Percentiles rank a stretch among this genome's conserved stretches.
Conservation (phyloP, 768 basidiomycete species). For the Amanita phalloides region DNA sequence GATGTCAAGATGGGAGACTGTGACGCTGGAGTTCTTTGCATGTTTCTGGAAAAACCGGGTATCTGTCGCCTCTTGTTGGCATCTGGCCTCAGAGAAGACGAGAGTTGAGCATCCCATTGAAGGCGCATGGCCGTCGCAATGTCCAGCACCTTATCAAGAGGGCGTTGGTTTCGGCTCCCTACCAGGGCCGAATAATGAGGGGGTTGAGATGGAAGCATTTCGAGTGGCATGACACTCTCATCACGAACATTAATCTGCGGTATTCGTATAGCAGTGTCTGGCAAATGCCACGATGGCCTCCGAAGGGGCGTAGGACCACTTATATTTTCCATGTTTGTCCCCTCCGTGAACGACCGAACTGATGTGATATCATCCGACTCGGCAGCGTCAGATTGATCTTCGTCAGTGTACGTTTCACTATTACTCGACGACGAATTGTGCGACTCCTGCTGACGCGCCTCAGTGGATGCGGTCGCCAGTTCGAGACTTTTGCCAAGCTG, state of each 20-base stretch:
- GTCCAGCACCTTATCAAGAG: conserved; percentile 23
- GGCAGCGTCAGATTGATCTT: conserved; percentile 50
- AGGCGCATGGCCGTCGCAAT: not conserved
- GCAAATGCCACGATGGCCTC: conserved; percentile 39
- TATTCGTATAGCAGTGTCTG: conserved; percentile 17
- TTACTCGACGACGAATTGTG: conserved; percentile 47
- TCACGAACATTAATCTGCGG: conserved; percentile 21
- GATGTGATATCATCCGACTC: conserved; percentile 67
- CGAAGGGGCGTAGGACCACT: conserved; percentile 21
- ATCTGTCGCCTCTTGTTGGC: conserved; percentile 29
- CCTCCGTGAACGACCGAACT: conserved; percentile 54
- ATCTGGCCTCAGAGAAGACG: conserved; percentile 20
- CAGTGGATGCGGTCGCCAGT: conserved; percentile 55
- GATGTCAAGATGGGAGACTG: conserved; percentile 20
- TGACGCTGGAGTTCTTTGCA: conserved; percentile 20
- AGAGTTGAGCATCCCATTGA: not conserved
- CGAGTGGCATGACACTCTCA: not conserved
- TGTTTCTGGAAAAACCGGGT: conserved; percentile 20
- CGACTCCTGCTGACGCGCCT: conserved; percentile 42
- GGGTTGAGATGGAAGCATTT: not conserved
- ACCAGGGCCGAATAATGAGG: not conserved
- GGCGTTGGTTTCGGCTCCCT: not conserved
- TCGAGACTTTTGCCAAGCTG: conserved; percentile 56
- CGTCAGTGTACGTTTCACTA: conserved; percentile 59
- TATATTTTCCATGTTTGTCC: conserved; percentile 13